A percentile compares a stretch with the other conserved stretches of the same genome.
Evolutionary conservation across 176 grass and related monocot genomes (phyloP).

Genomic region (Elaeis guineensis): DNA sequence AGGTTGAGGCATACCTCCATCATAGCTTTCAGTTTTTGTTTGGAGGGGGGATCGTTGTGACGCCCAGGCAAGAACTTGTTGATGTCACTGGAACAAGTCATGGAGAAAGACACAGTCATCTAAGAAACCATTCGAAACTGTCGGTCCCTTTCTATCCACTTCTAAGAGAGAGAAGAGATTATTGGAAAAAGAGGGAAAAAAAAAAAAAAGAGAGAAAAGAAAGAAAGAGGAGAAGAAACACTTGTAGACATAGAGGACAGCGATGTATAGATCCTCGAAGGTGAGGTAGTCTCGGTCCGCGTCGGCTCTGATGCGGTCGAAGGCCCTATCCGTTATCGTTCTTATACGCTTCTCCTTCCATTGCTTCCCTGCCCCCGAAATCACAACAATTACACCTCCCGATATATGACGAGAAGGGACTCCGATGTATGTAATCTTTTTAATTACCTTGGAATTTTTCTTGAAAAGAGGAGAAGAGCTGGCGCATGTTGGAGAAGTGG

Average conservation of each 20-base stretch:
- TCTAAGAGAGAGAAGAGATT: background rate
- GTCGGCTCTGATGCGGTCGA: constrained; percentile 3
- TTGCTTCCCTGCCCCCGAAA: background rate
- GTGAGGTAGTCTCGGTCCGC: constrained; percentile 31
- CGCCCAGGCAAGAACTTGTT: constrained; percentile 89
- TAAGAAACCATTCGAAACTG: background rate
- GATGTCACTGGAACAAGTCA: constrained; percentile 47
- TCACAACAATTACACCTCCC: no score
- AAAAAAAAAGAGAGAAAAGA: background rate
- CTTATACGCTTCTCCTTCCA: constrained; percentile 11
- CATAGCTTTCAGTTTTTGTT: constrained; percentile 56
- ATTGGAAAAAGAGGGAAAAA: no score
- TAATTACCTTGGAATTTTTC: no score
- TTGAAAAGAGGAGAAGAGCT: background rate
- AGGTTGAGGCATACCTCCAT: constrained; percentile 33
- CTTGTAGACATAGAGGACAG: constrained; percentile 97
- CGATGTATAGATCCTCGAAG: constrained; percentile 87
- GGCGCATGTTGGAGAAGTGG: no score
- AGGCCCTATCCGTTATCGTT: background rate
- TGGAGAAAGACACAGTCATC: no score
- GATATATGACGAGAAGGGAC: no score
- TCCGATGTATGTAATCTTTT: no score
- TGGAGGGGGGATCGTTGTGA: constrained; percentile 84
- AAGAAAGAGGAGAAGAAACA: constrained; percentile 1
- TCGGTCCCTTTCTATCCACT: no score